Evolutionary conservation across 176 grass and related monocot species (phyloP), one percentile per base, ranked within the genome.

Genomic region (Tillandsia fasciculata): DNA sequence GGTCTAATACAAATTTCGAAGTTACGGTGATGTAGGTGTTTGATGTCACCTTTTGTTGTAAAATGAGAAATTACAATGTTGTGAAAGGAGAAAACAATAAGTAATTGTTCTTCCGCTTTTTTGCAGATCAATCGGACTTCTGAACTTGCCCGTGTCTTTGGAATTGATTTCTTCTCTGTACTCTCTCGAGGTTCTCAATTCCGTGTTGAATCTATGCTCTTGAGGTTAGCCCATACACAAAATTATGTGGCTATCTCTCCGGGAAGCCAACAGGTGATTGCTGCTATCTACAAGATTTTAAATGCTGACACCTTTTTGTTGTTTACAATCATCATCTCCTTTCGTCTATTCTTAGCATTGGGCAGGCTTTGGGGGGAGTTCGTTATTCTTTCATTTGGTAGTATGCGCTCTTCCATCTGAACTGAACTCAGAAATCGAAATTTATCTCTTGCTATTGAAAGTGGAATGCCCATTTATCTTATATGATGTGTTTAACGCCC

Each of bases 191-290:
- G 92, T 2, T 96, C 92, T 77, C 92, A 91, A 65, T 96, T 87
- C 67, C 83, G 92, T 80, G 92, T 96, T 74, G 92, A 96, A 71
- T 96, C 92, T 76, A 89, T 96, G 92, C 92, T 96, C 26, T 77
- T 96, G 73, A 96, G 92, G 78, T 72, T 96, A 68, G 88, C 83
- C 69, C 92, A 96, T 69, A 91, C 92, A 76, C 92, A 96, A 71
- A 96, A 96, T 76, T 96, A 91, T 81, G 83, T 96, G 77, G 88
- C 88, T 77, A 91, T 96, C 78, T 96, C 92, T 75, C 92, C 92
- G 48, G 92, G 88, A 87, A 91, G 66, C 64, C 83, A 87, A 67
- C 92, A 96, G 86, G 92, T 87, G n/a, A 26, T 52, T 24, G 56
- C 65, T 49, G 51, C 51, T 72, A 51, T n/a, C 24, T 50, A 17